A percentile compares a stretch with the other conserved stretches of the same genome.
These are phyloP conservation scores for Taphrina flavorubra DNA, from an alignment of 1,139 yeast species.

Conservation along the genomic window DNA sequence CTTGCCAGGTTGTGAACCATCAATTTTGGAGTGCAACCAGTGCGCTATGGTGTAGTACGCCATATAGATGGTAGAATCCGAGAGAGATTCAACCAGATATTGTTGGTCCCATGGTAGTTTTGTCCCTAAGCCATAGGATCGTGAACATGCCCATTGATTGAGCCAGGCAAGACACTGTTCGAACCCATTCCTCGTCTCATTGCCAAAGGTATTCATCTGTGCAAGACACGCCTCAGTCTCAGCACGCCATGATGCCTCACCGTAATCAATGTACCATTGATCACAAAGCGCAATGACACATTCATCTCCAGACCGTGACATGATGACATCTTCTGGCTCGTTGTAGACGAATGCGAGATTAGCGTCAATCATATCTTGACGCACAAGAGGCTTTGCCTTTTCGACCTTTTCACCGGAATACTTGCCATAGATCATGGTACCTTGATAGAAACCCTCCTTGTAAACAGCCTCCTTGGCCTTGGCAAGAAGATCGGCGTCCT, in stretches of 20 bases:
- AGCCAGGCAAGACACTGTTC: slow-evolving; percentile 97
- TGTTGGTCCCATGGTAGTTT: slow-evolving; percentile 96
- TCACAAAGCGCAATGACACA: slow-evolving; percentile 97
- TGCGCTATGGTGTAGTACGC: slow-evolving; percentile 92
- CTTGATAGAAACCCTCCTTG: slow-evolving; percentile 95
- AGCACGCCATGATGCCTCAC: slow-evolving; percentile 91
- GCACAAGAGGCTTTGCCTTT: slow-evolving; percentile 84
- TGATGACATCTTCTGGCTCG: slow-evolving; percentile 89
- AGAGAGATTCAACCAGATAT: slow-evolving; percentile 89
- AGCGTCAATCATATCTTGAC: slow-evolving; percentile 74
- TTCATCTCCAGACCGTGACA: slow-evolving; percentile 95
- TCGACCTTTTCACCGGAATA: slow-evolving; percentile 91
- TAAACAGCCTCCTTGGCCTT: slow-evolving; percentile 93
- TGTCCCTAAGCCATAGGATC: slow-evolving; percentile 96
- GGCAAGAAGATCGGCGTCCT: slow-evolving; percentile 84
- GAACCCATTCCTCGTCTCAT: slow-evolving; percentile 89
- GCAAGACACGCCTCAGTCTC: slow-evolving; percentile 81
- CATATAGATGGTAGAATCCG: slow-evolving; percentile 96
- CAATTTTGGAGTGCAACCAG: slow-evolving; percentile 81
- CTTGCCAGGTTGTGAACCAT: slow-evolving; percentile 77
- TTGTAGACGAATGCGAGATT: slow-evolving; percentile 87
- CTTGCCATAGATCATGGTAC: slow-evolving; percentile 77
- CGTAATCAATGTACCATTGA: slow-evolving; percentile 98
- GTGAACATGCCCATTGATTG: slow-evolving; percentile 97
- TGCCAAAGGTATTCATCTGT: slow-evolving; percentile 75